A percentile compares a stretch with the other conserved stretches of the same genome.
These are phyloP conservation scores for Trichosporon sp. DNA, from an alignment of 1,284 basidiomycete species.

Conservation along the genomic window DNA sequence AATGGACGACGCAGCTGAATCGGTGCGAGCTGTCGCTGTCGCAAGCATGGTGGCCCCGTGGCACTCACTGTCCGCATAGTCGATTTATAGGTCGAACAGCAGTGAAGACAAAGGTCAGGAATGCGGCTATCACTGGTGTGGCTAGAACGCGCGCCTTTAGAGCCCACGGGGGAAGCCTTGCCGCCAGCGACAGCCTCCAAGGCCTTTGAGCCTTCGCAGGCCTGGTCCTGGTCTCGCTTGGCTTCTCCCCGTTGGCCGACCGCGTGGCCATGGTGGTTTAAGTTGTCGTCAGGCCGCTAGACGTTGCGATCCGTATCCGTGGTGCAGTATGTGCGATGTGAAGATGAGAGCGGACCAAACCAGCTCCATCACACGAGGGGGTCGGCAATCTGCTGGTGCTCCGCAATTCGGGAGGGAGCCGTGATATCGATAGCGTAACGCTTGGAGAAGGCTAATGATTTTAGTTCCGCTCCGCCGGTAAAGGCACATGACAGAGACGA, in stretches of 20 bases:
- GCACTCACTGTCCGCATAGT: constrained; percentile 37
- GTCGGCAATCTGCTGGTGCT: background rate
- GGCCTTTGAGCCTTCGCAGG: background rate
- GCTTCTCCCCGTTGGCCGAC: background rate
- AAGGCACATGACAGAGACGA: background rate
- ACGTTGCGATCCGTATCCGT: background rate
- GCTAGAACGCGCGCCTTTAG: constrained; percentile 5
- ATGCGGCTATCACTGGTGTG: constrained; percentile 13
- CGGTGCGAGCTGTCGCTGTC: background rate
- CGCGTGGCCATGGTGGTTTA: background rate
- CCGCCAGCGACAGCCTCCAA: background rate
- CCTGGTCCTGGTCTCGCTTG: background rate
- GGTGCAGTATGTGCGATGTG: background rate
- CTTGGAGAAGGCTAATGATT: background rate
- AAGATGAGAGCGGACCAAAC: background rate
- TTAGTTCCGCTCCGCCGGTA: background rate
- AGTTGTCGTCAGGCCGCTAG: background rate
- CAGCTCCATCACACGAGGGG: background rate
- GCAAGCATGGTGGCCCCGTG: background rate
- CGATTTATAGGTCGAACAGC: constrained; percentile 30
- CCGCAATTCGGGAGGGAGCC: background rate
- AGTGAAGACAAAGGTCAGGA: constrained; percentile 37
- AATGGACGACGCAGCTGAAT: too few species aligned
- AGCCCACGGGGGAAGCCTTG: constrained; percentile 13
- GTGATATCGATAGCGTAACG: background rate